Conservation (phyloP, 805 yeast species). For the Yamadazyma kitorensis region DNA sequence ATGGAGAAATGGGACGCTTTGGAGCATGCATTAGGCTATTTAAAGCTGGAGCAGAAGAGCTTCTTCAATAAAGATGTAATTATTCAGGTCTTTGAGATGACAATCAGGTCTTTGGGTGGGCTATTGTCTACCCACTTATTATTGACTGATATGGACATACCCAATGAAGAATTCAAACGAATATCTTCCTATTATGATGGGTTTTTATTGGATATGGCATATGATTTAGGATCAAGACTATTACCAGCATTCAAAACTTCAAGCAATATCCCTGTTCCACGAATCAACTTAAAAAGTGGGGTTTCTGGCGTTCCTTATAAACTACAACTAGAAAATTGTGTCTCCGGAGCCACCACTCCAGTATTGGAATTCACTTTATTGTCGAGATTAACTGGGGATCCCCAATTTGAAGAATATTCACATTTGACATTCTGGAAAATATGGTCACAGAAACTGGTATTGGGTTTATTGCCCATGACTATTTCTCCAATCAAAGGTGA, state of each 20-base stretch:
- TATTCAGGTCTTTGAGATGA: constrained; percentile 85
- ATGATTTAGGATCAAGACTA: constrained; percentile 70
- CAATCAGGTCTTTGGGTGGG: constrained; percentile 82
- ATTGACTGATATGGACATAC: constrained; percentile 24
- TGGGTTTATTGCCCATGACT: constrained; percentile 76
- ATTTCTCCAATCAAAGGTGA: constrained; percentile 55
- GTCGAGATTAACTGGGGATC: constrained; percentile 72
- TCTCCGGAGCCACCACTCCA: constrained; percentile 85
- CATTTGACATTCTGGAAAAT: constrained; percentile 61
- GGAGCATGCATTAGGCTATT: constrained; percentile 25
- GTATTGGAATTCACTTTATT: constrained; percentile 76
- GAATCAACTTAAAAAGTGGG: constrained; percentile 66
- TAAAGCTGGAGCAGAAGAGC: constrained; percentile 35
- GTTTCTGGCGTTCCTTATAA: constrained; percentile 40
- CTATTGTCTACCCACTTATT: constrained; percentile 70
- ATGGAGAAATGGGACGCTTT: constrained; percentile 63
- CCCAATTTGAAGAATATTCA: constrained; percentile 61
- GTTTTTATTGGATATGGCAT: constrained; percentile 65
- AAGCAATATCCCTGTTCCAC: constrained; percentile 70
- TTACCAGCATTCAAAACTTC: constrained; percentile 66
- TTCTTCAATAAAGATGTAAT: constrained; percentile 63
- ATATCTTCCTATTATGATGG: constrained; percentile 58
- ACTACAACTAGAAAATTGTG: constrained; percentile 65
- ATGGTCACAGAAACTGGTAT: constrained; percentile 62
- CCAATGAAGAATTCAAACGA: constrained; percentile 28